Conservation (phyloP, 345 rosid genomes). For the Eucalyptus lansdowneana region DNA sequence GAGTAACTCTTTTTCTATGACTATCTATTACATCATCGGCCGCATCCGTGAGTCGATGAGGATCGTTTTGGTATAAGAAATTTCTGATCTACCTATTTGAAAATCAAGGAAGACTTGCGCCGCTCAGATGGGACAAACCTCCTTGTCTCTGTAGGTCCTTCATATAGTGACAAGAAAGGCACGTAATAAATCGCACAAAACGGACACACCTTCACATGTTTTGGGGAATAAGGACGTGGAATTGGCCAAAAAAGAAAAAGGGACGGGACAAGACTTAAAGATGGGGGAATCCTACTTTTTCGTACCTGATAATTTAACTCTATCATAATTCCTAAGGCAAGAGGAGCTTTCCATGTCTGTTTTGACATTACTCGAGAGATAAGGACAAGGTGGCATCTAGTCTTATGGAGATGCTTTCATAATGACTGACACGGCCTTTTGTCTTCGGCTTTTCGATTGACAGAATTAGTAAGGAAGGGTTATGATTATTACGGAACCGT, state of each 20-base stretch:
- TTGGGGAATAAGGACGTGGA: background rate
- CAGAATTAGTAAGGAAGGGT: background rate
- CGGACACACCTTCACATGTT: background rate
- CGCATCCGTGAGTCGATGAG: background rate
- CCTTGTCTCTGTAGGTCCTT: background rate
- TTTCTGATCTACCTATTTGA: background rate
- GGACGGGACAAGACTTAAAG: background rate
- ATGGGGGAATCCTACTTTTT: background rate
- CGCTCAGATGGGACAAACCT: background rate
- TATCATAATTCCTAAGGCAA: background rate
- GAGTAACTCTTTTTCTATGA: background rate
- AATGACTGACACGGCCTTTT: background rate
- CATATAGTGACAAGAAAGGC: background rate
- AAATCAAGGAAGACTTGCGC: background rate
- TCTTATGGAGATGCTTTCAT: background rate
- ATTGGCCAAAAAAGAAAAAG: background rate
- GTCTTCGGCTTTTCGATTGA: background rate
- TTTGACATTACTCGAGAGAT: background rate
- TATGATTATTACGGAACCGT: background rate
- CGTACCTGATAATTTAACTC: background rate
- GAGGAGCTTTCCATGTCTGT: background rate
- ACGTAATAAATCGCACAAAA: background rate
- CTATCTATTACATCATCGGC: background rate
- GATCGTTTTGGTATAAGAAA: background rate
- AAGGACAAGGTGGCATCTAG: background rate